phyloP scores from a whole-genome alignment of 768 basidiomycete species.

The Auricularia sp. region DNA sequence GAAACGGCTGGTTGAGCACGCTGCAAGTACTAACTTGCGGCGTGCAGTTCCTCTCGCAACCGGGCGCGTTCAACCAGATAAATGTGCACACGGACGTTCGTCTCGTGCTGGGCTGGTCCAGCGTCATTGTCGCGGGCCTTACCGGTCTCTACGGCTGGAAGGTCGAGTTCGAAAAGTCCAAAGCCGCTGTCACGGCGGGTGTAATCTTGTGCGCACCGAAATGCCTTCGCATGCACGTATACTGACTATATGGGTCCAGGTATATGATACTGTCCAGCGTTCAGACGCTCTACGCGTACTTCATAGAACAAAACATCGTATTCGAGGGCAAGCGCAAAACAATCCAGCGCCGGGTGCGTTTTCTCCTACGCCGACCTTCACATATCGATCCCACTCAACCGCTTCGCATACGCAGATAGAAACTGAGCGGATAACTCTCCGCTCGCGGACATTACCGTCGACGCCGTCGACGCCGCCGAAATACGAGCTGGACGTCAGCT shows the following conservation, averaged over 20 bases:
- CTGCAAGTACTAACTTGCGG: not conserved
- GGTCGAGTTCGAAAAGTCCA: constrained; percentile 81
- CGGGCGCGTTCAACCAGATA: constrained; percentile 77
- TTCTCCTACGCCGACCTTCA: not conserved
- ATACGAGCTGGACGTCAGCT: constrained; percentile 58
- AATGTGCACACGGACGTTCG: constrained; percentile 84
- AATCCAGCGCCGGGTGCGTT: constrained; percentile 70
- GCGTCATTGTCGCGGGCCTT: constrained; percentile 70
- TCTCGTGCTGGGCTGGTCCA: constrained; percentile 76
- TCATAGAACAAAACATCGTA: constrained; percentile 72
- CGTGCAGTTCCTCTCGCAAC: constrained; percentile 66
- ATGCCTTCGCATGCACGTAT: constrained; percentile 2
- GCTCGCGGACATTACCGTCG: constrained; percentile 55
- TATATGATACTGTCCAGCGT: constrained; percentile 64
- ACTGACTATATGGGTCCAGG: constrained; percentile 30
- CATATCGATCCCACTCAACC: constrained; percentile 2
- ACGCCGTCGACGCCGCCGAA: constrained; percentile 42
- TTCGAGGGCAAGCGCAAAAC: constrained; percentile 88
- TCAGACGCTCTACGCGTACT: constrained; percentile 77
- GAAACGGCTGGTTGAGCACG: not conserved
- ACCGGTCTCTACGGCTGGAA: constrained; percentile 82
- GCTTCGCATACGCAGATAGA: constrained; percentile 50
- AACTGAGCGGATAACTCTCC: constrained; percentile 77
- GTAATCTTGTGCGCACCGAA: constrained; percentile 55
- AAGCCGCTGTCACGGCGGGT: constrained; percentile 69